Evolutionary conservation across 495 filamentous ascomycete genomes (phyloP), one percentile per base, ranked within the genome.

Genomic region (Penicillium canescens): DNA sequence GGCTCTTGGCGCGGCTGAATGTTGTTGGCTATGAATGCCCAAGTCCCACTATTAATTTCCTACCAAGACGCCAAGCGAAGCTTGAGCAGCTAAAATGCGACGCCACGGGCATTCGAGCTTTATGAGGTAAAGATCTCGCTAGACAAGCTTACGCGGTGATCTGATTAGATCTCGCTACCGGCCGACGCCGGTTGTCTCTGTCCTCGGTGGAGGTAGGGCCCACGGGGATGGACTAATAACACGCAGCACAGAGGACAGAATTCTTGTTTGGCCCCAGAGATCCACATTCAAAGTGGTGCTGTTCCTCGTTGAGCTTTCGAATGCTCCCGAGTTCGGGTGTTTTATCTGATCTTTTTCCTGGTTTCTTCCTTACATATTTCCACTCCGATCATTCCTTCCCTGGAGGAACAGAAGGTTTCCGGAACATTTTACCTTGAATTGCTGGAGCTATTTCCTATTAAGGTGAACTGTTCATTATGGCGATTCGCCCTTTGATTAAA

Each of bases 101-200:
- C 12, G 46, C 28, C 21, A 14, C 24, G 33, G 20, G 13, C 16
- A 45, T 38, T 16, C n/a, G 41, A 34, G 23, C 40, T 33, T 10
- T 4, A 43, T 13, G 11, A 0, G 37, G 39, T 11, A 42, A 47
- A 24, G 46, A 45, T 35, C 39, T 37, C 31, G 33, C 33, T 35
- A 37, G 31, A 47, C 21, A 46, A 39, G 41, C 36, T 41, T 40
- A 50, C 46, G 23, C 14, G 38, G 34, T 12, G 46, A 56, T 56
- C 54, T 56, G 54, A 56, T 56, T 56, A 56, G 54, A 56, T 51
- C 54, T 49, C 37, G 9, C 28, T 37, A 14, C 41, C 46, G n/a
- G 28, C 31, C 24, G 52, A 48, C 16, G 38, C 46, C 39, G 43
- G 36, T 39, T 37, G 28, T 55, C 24, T 3, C 23, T 37, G 46